Evolutionary conservation across 164 flowering plant species (phyloP), one percentile per base, ranked within the genome.

Genomic region (Annona cherimola): DNA sequence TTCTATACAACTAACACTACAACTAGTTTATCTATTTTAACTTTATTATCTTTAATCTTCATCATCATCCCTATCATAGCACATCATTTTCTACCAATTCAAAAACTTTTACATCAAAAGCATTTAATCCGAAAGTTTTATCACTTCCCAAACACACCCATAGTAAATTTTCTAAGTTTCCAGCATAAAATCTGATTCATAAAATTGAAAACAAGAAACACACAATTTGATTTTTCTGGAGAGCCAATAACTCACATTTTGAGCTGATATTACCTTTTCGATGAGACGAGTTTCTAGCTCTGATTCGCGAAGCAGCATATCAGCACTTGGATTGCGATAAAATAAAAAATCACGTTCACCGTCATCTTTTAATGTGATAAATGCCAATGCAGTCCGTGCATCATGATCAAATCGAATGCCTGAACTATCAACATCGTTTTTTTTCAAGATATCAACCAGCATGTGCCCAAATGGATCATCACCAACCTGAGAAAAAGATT

Each of bases 261-360:
- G 57, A 16, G 57, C 57, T 12, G 14, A 50, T 50, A 11, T 50
- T 50, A 50, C 67, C 43, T 41, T 41, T 65, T 70, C 69, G 63
- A 81, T 69, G 42, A 85, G 72, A 41, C 50, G 64, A 50, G 73
- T 20, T 67, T 85, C 81, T 12, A 85, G 81, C 64, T 85, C 86
- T 1, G 84, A 76, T 62, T 76, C 80, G 3, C 63, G 70, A 4
- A 85, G 69, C 42, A 85, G 80, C 84, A 85, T 85, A 71, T 85
- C 86, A 7, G 88, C 88, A 73, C 88, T 81, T 1, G 88, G 86
- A 55, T 85, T 73, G 0, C 86, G 74, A 63, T 61, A 85, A 60
- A 85, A 85, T 82, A 83, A 41, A 71, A 85, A 85, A 45, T 85
- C 88, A 20, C 85, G 79, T 69, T 85, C 85, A 0, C 88, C 88